Conservation (phyloP, 2,329 filamentous ascomycete genomes). For the Fusarium sp. region DNA sequence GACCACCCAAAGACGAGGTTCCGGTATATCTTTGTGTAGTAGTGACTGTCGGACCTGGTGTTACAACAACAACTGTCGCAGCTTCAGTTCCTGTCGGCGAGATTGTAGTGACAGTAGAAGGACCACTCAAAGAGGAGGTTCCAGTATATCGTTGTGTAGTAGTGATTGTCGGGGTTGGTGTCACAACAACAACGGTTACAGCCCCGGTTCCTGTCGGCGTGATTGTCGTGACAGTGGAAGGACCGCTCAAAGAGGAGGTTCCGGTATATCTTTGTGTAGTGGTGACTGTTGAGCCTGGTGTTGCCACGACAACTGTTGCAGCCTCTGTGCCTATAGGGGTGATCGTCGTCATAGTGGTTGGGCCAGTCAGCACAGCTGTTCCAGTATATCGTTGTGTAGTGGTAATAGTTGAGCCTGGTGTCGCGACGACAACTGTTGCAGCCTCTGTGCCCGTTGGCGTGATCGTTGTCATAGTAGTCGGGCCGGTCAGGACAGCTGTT, state of each 20-base stretch:
- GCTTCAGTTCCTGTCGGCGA: not conserved
- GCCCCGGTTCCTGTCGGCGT: not conserved
- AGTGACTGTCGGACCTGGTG: not conserved
- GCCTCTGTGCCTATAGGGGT: not conserved
- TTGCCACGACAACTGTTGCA: not conserved
- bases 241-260: not conserved
- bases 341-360: not conserved
- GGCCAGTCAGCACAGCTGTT: not conserved
- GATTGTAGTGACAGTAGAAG: not conserved
- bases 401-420: not conserved
- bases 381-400: not conserved
- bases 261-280: not conserved
- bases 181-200: constrained; percentile 1
- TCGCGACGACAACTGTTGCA: not conserved
- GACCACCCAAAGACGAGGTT: not conserved
- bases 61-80: constrained; percentile 1
- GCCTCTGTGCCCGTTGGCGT: not conserved
- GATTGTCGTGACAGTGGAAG: not conserved
- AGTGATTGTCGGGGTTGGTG: not conserved
- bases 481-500: not conserved
- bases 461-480: not conserved
- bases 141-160: not conserved
- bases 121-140: not conserved
- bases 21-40: not conserved
- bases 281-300: not conserved